A percentile compares a stretch with the other conserved stretches of the same genome.
Evolutionary conservation across 495 filamentous ascomycete species (phyloP).

Genomic region (Tuber umbilicatum): DNA sequence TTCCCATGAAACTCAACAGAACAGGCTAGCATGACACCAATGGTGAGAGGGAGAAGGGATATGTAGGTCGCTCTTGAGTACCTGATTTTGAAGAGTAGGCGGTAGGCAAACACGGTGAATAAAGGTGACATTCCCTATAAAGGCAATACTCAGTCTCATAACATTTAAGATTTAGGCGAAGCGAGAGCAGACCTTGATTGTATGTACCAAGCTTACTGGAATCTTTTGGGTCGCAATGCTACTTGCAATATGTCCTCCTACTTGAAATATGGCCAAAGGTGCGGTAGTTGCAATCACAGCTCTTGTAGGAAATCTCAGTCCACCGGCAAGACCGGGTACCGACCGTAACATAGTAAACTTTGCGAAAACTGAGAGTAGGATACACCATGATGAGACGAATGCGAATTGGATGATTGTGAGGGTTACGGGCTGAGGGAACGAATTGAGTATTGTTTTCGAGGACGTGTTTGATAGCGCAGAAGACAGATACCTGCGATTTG

Average conservation of each 20-base stretch:
- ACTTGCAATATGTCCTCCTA: slow-evolving; percentile 85
- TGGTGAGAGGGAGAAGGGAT: slow-evolving; percentile 82
- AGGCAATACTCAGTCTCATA: not conserved
- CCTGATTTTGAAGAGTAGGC: slow-evolving; percentile 75
- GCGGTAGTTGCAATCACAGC: slow-evolving; percentile 82
- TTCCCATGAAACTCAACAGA: slow-evolving; percentile 82
- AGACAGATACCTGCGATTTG: slow-evolving; percentile 69
- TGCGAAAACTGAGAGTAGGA: slow-evolving; percentile 66
- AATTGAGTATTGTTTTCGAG: slow-evolving; percentile 92
- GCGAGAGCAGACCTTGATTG: slow-evolving; percentile 60
- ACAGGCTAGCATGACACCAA: slow-evolving; percentile 92
- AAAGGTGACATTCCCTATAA: slow-evolving; percentile 78
- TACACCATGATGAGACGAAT: slow-evolving; percentile 83
- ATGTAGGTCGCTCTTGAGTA: slow-evolving; percentile 86
- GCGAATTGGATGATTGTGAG: slow-evolving; percentile 92
- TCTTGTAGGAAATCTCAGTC: slow-evolving; percentile 70
- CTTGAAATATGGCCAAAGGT: slow-evolving; percentile 84
- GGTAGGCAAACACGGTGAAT: slow-evolving; percentile 91
- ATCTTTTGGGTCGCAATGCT: slow-evolving; percentile 91
- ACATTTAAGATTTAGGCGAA: not conserved
- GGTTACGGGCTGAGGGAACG: slow-evolving; percentile 84
- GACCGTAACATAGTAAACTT: slow-evolving; percentile 49
- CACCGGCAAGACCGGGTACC: slow-evolving; percentile 72
- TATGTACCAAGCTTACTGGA: slow-evolving; percentile 93
- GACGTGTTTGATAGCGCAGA: slow-evolving; percentile 95